These are phyloP conservation scores for Pseudozyma hubeiensis DNA, from an alignment of 1,284 basidiomycete species.

Conservation along the genomic window DNA sequence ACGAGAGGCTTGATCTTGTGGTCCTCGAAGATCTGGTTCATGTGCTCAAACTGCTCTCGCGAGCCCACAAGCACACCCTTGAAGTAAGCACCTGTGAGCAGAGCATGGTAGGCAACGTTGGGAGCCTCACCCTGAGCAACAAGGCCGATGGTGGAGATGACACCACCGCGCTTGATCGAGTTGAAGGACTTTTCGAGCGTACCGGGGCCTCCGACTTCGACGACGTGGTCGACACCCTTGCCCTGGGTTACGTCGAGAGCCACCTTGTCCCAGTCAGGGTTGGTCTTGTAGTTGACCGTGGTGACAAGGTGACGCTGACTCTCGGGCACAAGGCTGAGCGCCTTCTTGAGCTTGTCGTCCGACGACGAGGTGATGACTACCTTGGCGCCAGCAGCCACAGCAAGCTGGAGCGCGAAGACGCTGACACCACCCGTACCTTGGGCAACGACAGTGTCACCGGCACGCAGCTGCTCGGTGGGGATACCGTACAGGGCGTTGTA, in stretches of 20 bases:
- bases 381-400: constrained; percentile 74
- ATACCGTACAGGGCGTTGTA: constrained; percentile 72
- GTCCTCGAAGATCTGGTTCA: constrained; percentile 71
- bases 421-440: constrained; percentile 76
- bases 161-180: constrained; percentile 71
- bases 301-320: constrained; percentile 48
- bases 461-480: constrained; percentile 70
- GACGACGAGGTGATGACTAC: constrained; percentile 76
- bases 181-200: constrained; percentile 72
- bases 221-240: constrained; percentile 73
- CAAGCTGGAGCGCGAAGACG: constrained; percentile 74
- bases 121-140: constrained; percentile 65
- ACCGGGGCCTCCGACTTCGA: constrained; percentile 75
- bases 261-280: constrained; percentile 74
- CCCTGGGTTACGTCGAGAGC: constrained; percentile 73
- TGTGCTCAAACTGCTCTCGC: constrained; percentile 71
- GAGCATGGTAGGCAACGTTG: constrained; percentile 34
- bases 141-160: constrained; percentile 73
- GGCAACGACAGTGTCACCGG: constrained; percentile 72
- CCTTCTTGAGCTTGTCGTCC: constrained; percentile 73
- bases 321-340: constrained; percentile 54
- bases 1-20: constrained; percentile 71
- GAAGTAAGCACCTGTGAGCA: constrained; percentile 42
- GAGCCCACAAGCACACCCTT: constrained; percentile 70
- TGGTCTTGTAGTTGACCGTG: constrained; percentile 73